Evolutionary conservation across 352 stramenopile species (phyloP).

Genomic region (Globisporangium polare): DNA sequence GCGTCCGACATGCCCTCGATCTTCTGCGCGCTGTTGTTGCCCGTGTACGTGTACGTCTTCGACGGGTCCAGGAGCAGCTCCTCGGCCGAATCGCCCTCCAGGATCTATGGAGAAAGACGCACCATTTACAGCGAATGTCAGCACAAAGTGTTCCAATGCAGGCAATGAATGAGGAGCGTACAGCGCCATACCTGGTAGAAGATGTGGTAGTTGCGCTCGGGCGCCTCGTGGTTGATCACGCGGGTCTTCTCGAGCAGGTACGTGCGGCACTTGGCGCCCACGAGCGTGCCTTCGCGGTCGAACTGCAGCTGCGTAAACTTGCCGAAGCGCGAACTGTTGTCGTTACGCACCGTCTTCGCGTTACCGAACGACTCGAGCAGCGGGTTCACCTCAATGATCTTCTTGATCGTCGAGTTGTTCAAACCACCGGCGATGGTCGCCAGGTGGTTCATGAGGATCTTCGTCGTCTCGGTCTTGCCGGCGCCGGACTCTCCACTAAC

Average conservation of each 20-base stretch:
- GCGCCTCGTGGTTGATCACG: constrained; percentile 91
- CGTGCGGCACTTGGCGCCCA: constrained; percentile 93
- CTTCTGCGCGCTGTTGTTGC: constrained; percentile 54
- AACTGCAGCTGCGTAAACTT: constrained; percentile 98
- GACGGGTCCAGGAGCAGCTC: constrained; percentile 45
- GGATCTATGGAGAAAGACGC: constrained; percentile 13
- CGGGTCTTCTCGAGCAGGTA: constrained; percentile 97
- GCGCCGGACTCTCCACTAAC: constrained; percentile 86
- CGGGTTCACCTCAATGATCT: constrained; percentile 97
- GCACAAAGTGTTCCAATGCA: not conserved
- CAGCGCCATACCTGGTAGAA: constrained; percentile 84
- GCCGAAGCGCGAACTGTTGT: constrained; percentile 96
- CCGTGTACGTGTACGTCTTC: constrained; percentile 64
- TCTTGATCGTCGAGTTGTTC: constrained; percentile 94
- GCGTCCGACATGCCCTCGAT: constrained; percentile 75
- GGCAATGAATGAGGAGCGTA: not conserved
- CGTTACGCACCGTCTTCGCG: constrained; percentile 96
- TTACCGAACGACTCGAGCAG: constrained; percentile 99
- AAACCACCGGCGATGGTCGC: constrained; percentile 70
- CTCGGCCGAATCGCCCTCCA: constrained; percentile 51
- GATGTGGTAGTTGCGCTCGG: constrained; percentile 97
- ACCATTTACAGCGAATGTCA: not conserved
- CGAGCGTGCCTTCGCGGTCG: constrained; percentile 68
- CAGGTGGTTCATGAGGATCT: constrained; percentile 90
- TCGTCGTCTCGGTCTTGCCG: constrained; percentile 94